A percentile compares a stretch with the other conserved stretches of the same genome.
phyloP scores from a whole-genome alignment of 1,284 basidiomycete genomes.

The Ceratobasidium sp. region DNA sequence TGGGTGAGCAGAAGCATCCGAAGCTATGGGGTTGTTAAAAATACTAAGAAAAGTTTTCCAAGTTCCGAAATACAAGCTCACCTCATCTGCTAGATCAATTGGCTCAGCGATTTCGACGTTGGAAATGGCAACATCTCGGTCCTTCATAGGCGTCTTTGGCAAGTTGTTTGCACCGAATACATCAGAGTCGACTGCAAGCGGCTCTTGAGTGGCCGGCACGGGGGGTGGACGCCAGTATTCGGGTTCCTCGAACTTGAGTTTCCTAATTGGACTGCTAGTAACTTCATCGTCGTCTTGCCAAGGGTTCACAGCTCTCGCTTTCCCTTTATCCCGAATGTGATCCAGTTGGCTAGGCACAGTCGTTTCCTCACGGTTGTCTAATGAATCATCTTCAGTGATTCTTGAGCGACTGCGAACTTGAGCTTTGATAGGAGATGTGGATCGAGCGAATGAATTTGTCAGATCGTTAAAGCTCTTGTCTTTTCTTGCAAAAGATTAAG shows the following conservation, averaged over 20 bases:
- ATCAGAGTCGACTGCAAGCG: slow-evolving; percentile 8
- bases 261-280: not conserved
- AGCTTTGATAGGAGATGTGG: slow-evolving; percentile 19
- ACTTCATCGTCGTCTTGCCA: slow-evolving; percentile 49
- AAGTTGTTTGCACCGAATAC: slow-evolving; percentile 6
- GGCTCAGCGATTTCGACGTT: not conserved
- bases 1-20: slow-evolving; percentile 31
- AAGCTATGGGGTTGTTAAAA: not conserved
- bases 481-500: slow-evolving; percentile 28
- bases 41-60: not conserved
- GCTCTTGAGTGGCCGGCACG: slow-evolving; percentile 16
- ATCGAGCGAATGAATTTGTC: slow-evolving; percentile 22
- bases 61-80: not conserved
- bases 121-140: not conserved
- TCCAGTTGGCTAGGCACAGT: not conserved
- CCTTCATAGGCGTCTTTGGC: slow-evolving; percentile 15
- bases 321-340: slow-evolving; percentile 54
- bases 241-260: slow-evolving; percentile 4
- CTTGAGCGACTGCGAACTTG: not conserved
- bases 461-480: slow-evolving; percentile 27
- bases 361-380: not conserved
- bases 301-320: slow-evolving; percentile 48
- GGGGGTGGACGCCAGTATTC: slow-evolving; percentile 2
- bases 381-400: not conserved
- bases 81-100: slow-evolving; percentile 11